phyloP scores from a whole-genome alignment of 805 yeast genomes.

The Vanderwaltozyma polyspora region DNA sequence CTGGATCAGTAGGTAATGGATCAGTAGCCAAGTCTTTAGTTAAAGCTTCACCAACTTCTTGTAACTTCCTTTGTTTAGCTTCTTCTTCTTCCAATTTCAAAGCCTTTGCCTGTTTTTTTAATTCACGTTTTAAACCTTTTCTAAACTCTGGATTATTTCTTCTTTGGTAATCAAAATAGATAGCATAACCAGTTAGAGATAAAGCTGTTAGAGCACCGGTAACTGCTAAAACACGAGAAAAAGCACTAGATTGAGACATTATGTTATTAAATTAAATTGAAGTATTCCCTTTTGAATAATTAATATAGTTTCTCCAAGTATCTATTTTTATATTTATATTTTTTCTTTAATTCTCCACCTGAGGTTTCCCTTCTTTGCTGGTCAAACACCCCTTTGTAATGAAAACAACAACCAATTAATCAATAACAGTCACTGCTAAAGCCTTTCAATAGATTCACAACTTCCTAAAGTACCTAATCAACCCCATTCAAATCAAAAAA shows the following conservation, averaged over 20 bases:
- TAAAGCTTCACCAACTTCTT: slow-evolving; percentile 50
- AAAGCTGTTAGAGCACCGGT: slow-evolving; percentile 38
- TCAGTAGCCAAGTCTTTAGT: slow-evolving; percentile 51
- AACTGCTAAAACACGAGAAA: slow-evolving; percentile 21
- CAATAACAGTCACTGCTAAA: neutral
- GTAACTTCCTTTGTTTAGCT: slow-evolving; percentile 48
- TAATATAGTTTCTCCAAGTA: too few relatives aligned
- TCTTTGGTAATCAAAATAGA: slow-evolving; percentile 85
- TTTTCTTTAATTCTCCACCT: too few relatives aligned
- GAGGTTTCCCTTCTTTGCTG: too few relatives aligned
- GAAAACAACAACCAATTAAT: neutral
- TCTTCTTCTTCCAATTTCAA: slow-evolving; percentile 32
- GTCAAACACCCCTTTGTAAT: neutral
- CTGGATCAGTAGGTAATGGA: slow-evolving; percentile 64
- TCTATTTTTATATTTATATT: too few relatives aligned
- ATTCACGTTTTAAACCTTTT: slow-evolving; percentile 35
- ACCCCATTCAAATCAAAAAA: too few relatives aligned
- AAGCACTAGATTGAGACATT: slow-evolving; percentile 15
- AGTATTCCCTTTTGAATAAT: too few relatives aligned
- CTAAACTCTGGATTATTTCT: slow-evolving; percentile 77
- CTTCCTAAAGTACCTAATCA: too few relatives aligned
- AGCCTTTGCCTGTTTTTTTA: slow-evolving; percentile 42
- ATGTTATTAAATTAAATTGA: neutral
- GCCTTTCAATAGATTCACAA: neutral
- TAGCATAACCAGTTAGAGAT: slow-evolving; percentile 59